Evolutionary conservation across 2,329 filamentous ascomycete genomes (phyloP), one percentile per base, ranked within the genome.

Genomic region (Sarocladium kiliense): DNA sequence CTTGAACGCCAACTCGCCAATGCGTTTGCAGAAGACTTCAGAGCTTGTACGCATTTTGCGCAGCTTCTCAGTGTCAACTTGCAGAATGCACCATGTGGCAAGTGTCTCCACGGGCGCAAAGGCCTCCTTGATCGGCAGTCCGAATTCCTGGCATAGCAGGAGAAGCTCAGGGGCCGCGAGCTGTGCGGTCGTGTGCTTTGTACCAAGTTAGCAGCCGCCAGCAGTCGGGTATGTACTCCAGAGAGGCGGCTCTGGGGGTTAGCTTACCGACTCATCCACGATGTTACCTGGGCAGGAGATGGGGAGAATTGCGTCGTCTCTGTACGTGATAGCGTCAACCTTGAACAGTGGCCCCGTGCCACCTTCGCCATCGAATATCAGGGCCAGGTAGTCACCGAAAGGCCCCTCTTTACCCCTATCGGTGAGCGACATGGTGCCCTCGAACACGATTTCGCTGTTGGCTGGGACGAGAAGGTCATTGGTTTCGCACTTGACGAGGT

Each of bases 51-150:
- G 77, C 74, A 83, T 76, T 9, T 75, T 72, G 27, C 78, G 77
- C 9, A 86, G 73, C 62, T 79, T 79, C 5, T 73, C 69, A 1
- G 76, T 79, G 62, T 87, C 82, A 21, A 85, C 76, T 56, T 83
- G 76, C 61, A 87, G 60, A 0, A 67, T 75, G 0, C 70, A 68
- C 77, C 77, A 80, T 0, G 72, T 78, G 0, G 74, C 75, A 55
- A 77, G 73, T 0, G 74, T 68, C 56, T 77, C 74, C 50, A 77
- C 74, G 0, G 74, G 75, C 0, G 74, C 58, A 58, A 71, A 76
- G 1, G 70, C 70, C 12, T 78, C 72, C 3, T 60, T 71, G 53
- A 80, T 66, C 0, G 77, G 77, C 2, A 80, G 64, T 1, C 64
- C 67, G 6, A 65, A 58, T 11, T 65, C 60, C 56, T 72, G 66